These are phyloP conservation scores for Tothia fuscella DNA, from an alignment of 2,329 filamentous ascomycete genomes.

Conservation along the genomic window DNA sequence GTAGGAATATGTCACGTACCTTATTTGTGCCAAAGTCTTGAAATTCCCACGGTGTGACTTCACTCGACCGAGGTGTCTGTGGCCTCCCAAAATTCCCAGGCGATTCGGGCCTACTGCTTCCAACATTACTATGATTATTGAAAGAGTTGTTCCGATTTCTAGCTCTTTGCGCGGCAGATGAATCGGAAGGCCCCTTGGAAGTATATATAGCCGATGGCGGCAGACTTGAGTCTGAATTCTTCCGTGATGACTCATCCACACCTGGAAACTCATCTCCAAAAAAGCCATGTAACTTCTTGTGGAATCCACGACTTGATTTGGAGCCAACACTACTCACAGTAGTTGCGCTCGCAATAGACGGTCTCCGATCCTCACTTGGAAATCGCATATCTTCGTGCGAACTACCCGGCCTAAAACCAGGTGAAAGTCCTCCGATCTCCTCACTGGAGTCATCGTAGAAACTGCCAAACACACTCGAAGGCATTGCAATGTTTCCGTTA, in stretches of 20 bases:
- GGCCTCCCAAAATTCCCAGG: conserved; percentile 60
- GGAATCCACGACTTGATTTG: conserved; percentile 55
- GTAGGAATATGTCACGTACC: conserved; percentile 35
- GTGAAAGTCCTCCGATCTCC: conserved; percentile 56
- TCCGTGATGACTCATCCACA: conserved; percentile 38
- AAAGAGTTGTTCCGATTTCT: conserved; percentile 77
- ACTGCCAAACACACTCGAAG: conserved; percentile 37
- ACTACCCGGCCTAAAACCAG: conserved; percentile 50
- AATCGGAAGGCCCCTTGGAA: conserved; percentile 18
- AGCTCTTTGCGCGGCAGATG: conserved; percentile 33
- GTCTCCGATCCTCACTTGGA: conserved; percentile 58
- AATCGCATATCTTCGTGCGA: conserved; percentile 35
- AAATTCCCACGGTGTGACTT: conserved; percentile 95
- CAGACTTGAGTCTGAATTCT: conserved; percentile 62
- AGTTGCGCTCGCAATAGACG: conserved; percentile 78
- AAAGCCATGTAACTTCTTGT: conserved; percentile 78
- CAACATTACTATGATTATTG: conserved; percentile 43
- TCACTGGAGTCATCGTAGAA: conserved; percentile 71
- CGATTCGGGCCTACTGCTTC: conserved; percentile 48
- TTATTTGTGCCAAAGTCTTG: conserved; percentile 53
- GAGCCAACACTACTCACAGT: conserved; percentile 80
- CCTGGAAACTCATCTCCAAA: conserved; percentile 82
- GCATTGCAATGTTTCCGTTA: conserved; percentile 28
- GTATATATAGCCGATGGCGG: conserved; percentile 26
- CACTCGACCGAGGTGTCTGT: conserved; percentile 75